These are phyloP conservation scores for Chaetomium strumarium DNA, from an alignment of 2,329 filamentous ascomycete genomes.

Conservation along the genomic window DNA sequence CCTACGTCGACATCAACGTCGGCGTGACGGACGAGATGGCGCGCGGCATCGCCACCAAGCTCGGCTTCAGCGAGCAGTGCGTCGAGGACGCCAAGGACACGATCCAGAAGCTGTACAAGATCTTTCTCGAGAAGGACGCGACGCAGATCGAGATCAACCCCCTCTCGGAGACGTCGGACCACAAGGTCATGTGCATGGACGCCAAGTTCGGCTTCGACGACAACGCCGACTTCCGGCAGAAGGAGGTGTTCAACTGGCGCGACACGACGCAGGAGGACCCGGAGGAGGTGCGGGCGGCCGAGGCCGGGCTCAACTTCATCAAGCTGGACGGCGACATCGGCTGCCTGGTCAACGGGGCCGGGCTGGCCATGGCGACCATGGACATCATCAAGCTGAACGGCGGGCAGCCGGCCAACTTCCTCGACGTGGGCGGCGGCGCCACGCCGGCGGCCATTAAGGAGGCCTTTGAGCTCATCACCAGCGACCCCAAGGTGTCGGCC, in stretches of 20 bases:
- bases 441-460: conserved; percentile 95
- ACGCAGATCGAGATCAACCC: conserved; percentile 99
- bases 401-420: conserved; percentile 93
- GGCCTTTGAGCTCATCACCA: conserved; percentile 98
- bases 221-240: conserved; percentile 97
- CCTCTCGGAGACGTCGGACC: conserved; percentile 94
- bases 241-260: conserved; percentile 91
- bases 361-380: conserved; percentile 99
- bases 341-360: conserved; percentile 97
- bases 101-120: conserved; percentile 98
- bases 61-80: conserved; percentile 97
- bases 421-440: conserved; percentile 96
- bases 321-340: conserved; percentile 99
- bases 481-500: conserved; percentile 94
- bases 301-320: conserved; percentile 98
- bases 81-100: conserved; percentile 91
- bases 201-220: conserved; percentile 98
- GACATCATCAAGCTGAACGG: conserved; percentile 99
- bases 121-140: conserved; percentile 97
- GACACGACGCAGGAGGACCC: conserved; percentile 93
- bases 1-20: conserved; percentile 84
- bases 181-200: conserved; percentile 98
- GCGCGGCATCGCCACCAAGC: conserved; percentile 77
- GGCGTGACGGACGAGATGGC: conserved; percentile 96
- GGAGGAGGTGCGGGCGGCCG: conserved; percentile 93